Base-by-base conservation (phyloP, 116 monocot genomes). In the Phalaenopsis hybrid region DNA sequence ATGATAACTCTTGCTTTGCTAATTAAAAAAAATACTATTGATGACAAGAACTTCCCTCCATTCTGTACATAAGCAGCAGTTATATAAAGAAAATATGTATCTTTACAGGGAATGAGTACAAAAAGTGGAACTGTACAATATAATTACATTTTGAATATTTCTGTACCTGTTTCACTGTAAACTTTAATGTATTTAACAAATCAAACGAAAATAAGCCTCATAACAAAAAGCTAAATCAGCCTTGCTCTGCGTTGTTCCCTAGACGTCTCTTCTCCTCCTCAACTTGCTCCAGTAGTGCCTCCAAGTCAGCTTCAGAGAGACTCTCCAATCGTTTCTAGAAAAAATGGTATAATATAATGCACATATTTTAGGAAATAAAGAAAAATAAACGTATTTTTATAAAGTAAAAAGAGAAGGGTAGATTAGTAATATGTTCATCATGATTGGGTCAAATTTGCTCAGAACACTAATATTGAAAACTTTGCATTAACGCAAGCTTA, bases 261-360 rank as follows among this genome's bases (percentile, higher is more conserved):
- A 94, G 55, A 18, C 89, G 90, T 17, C 78, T 79, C 73, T 94
- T 98, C 63, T 95, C 95, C 58, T 98, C 98, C 74, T 98, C 95
- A 13, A 98, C 98, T 86, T 98, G 95, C 83, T 94, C 95, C 33
- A 98, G 83, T 73, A 98, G 79, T 63, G 82, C 95, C 79, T 93
- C 86, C 12, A 93, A 72, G 34, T 94, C 98, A 23, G 90, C 93
- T 85, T 98, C 98, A 3, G 93, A 82, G 20, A 98, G 84, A 41
- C 94, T 88, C 69, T 98, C 98, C 76, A 98, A 48, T 5, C 98
- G 85, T 81, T 94, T 98, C 95, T 98, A 86, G 59, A 78, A 81
- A 13, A n/a, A 67, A 25, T 25, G 0, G 25, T 55, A 16, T 15
- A 55, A 55, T 55, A 55, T 17, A 16, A 55, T 15, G 55, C 55